A percentile compares a stretch with the other conserved stretches of the same genome.
phyloP scores from a whole-genome alignment of 768 basidiomycete species.

The Kwoniella dejecticola region DNA sequence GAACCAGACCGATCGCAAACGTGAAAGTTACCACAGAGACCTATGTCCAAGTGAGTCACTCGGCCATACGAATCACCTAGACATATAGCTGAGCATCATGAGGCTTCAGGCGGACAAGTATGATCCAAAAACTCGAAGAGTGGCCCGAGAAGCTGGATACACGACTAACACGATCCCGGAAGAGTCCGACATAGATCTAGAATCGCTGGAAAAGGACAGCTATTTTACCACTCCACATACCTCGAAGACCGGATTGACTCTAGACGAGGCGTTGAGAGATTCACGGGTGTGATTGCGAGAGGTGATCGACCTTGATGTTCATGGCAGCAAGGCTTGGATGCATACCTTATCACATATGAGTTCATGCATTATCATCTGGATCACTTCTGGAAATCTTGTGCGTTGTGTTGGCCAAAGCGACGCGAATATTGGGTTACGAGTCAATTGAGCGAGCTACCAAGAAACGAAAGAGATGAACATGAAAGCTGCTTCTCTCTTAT shows the following conservation, averaged over 20 bases:
- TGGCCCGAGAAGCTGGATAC: constrained; percentile 1
- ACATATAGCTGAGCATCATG: not conserved
- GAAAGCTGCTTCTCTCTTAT: too few species aligned
- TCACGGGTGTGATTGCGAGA: too few species aligned
- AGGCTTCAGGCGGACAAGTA: not conserved
- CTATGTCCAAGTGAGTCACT: not conserved
- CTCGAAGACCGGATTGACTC: not conserved
- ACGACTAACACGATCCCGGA: not conserved
- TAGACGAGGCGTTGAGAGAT: too few species aligned
- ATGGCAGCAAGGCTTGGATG: too few species aligned
- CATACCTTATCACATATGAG: too few species aligned
- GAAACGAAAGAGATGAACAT: too few species aligned
- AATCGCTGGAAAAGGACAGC: not conserved
- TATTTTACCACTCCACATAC: not conserved
- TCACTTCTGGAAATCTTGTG: too few species aligned
- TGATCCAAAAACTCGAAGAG: not conserved
- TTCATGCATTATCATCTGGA: too few species aligned
- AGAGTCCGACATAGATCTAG: not conserved
- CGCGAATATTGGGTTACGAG: too few species aligned
- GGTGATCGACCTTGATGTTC: too few species aligned
- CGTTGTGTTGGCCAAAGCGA: too few species aligned
- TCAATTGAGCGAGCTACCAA: too few species aligned
- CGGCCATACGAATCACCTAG: not conserved
- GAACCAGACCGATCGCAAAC: not conserved
- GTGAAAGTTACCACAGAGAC: constrained; percentile 13